Evolutionary conservation across 1,139 yeast genomes (phyloP).

Genomic region (Suhomyces maxii): DNA sequence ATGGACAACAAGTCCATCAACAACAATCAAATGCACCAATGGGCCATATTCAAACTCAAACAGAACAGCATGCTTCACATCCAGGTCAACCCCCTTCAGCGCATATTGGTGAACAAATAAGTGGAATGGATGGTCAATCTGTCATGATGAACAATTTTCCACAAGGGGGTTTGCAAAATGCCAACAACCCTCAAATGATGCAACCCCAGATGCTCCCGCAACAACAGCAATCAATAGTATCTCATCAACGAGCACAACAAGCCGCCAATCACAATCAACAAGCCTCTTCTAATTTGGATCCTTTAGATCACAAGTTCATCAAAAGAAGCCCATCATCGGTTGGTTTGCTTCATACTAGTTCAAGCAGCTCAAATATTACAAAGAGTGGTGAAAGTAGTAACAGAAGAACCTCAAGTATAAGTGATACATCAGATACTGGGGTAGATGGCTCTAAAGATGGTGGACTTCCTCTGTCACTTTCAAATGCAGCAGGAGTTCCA

Average conservation of each 20-base stretch:
- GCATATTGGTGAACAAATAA: not conserved
- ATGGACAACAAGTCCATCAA: slow-evolving; percentile 1
- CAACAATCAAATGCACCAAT: slow-evolving; percentile 3
- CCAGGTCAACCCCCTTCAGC: not conserved
- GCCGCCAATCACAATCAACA: not conserved
- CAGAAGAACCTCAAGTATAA: not conserved
- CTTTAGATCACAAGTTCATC: slow-evolving; percentile 2
- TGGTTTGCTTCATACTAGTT: not conserved
- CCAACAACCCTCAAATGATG: not conserved
- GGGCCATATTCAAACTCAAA: not conserved
- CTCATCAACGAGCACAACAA: not conserved
- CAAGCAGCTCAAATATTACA: not conserved
- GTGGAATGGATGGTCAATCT: not conserved
- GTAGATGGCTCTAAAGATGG: not conserved
- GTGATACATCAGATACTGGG: not conserved
- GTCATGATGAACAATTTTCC: slow-evolving; percentile 5
- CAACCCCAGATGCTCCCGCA: not conserved
- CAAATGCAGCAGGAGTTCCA: slow-evolving; percentile 45
- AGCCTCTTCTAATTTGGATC: not conserved
- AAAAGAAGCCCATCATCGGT: slow-evolving; percentile 5
- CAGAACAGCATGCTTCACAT: not conserved
- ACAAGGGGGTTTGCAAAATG: not conserved
- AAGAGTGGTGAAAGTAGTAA: not conserved
- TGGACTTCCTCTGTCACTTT: not conserved
- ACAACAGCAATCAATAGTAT: not conserved